Conservation (phyloP, 805 yeast genomes). For the Candida stauntonica region DNA sequence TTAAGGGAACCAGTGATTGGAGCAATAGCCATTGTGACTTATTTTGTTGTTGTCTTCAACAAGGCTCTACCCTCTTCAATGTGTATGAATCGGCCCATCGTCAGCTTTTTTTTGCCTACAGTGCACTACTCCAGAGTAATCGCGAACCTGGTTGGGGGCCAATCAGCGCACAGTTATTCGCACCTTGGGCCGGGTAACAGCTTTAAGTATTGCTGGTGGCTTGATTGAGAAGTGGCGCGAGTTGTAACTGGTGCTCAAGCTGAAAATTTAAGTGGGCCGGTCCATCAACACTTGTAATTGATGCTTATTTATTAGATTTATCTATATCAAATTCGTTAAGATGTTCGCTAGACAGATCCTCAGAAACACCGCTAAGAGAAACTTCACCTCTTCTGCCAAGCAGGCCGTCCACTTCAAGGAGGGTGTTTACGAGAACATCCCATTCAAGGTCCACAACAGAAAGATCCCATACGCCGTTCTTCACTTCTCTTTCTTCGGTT, state of each 20-base stretch:
- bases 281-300: background rate
- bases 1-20: conserved; percentile 83
- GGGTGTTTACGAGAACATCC: conserved; percentile 89
- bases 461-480: conserved; percentile 81
- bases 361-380: conserved; percentile 30
- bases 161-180: conserved; percentile 14
- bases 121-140: background rate
- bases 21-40: conserved; percentile 51
- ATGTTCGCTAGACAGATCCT: conserved; percentile 28
- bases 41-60: conserved; percentile 2
- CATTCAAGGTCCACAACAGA: conserved; percentile 92
- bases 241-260: too few relatives aligned
- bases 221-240: conserved; percentile 4
- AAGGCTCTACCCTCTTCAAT: background rate
- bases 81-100: background rate
- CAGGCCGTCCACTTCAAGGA: conserved; percentile 56
- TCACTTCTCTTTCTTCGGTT: conserved; percentile 74
- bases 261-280: background rate
- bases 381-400: conserved; percentile 45
- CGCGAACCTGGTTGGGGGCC: conserved; percentile 11
- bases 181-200: conserved; percentile 6
- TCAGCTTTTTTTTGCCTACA: conserved; percentile 1
- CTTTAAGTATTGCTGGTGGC: background rate
- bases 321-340: background rate
- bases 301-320: background rate